phyloP scores from a whole-genome alignment of 1,139 yeast species.

The Torulaspora pretoriensis region DNA sequence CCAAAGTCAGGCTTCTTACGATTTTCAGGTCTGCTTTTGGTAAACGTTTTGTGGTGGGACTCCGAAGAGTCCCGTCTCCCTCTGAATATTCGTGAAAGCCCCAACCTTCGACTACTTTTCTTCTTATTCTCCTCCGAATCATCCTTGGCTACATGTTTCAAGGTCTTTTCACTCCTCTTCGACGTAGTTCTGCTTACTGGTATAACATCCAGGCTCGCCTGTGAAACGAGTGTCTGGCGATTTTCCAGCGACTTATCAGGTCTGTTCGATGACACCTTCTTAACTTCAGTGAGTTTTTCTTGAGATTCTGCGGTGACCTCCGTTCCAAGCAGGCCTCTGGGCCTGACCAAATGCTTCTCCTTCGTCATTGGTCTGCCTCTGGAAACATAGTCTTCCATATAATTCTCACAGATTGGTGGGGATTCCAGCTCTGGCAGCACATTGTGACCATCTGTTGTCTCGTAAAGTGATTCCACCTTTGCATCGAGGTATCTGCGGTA shows the following conservation, averaged over 20 bases:
- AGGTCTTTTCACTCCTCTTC: constrained; percentile 1
- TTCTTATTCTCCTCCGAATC: constrained; percentile 13
- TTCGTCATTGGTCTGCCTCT: constrained; percentile 13
- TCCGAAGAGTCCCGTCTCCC: constrained; percentile 15
- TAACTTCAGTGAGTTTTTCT: not conserved
- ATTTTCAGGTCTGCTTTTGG: constrained; percentile 6
- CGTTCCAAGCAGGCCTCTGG: not conserved
- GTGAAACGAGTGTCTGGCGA: not conserved
- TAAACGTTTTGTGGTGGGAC: constrained; percentile 4
- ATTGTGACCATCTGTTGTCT: constrained; percentile 24
- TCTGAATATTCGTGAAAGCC: constrained; percentile 24
- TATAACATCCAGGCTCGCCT: not conserved
- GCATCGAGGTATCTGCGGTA: constrained; percentile 9
- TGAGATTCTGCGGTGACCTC: not conserved
- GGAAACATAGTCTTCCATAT: constrained; percentile 22
- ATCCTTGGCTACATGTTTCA: constrained; percentile 9
- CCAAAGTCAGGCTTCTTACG: constrained; percentile 21
- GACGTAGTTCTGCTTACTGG: not conserved
- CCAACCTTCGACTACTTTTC: constrained; percentile 16
- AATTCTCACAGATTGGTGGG: constrained; percentile 33
- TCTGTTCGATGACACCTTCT: not conserved
- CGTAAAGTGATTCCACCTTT: constrained; percentile 22
- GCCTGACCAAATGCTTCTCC: constrained; percentile 5
- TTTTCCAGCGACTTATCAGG: not conserved
- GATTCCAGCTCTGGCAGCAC: constrained; percentile 30